A percentile compares a stretch with the other conserved stretches of the same genome.
phyloP scores from a whole-genome alignment of 352 stramenopile genomes.

The Globisporangium okanoganense region DNA sequence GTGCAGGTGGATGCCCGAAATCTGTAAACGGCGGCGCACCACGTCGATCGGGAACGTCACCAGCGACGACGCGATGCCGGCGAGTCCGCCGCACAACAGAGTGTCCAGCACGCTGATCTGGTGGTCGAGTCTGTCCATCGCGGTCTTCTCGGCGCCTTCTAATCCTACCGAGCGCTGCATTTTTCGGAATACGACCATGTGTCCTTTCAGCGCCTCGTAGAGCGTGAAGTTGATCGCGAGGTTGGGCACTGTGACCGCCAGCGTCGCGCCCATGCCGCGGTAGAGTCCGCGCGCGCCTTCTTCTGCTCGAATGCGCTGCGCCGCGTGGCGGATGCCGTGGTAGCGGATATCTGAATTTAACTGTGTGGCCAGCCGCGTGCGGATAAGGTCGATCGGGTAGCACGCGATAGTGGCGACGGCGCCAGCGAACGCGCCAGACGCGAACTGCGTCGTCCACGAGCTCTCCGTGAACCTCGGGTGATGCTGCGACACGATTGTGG shows the following conservation, averaged over 20 bases:
- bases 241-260: conserved; percentile 95
- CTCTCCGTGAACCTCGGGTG: conserved; percentile 66
- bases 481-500: conserved; percentile 59
- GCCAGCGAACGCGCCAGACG: conserved; percentile 61
- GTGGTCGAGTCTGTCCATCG: conserved; percentile 9
- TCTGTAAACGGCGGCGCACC: conserved; percentile 92
- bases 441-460: conserved; percentile 76
- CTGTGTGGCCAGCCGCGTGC: conserved; percentile 93
- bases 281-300: conserved; percentile 93
- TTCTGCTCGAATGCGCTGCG: conserved; percentile 88
- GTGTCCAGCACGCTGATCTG: conserved; percentile 79
- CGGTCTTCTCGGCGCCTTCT: conserved; percentile 19
- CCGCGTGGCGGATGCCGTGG: conserved; percentile 91
- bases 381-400: conserved; percentile 96
- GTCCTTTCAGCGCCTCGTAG: conserved; percentile 93
- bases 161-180: conserved; percentile 30
- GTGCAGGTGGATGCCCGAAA: conserved; percentile 84
- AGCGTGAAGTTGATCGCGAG: conserved; percentile 95
- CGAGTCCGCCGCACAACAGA: conserved; percentile 87
- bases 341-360: conserved; percentile 88
- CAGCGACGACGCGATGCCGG: conserved; percentile 89
- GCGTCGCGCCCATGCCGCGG: conserved; percentile 88
- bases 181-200: conserved; percentile 71
- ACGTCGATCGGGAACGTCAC: conserved; percentile 96
- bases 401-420: conserved; percentile 85